phyloP scores from a whole-genome alignment of 2,329 filamentous ascomycete species.

The Talaromyces islandicus region DNA sequence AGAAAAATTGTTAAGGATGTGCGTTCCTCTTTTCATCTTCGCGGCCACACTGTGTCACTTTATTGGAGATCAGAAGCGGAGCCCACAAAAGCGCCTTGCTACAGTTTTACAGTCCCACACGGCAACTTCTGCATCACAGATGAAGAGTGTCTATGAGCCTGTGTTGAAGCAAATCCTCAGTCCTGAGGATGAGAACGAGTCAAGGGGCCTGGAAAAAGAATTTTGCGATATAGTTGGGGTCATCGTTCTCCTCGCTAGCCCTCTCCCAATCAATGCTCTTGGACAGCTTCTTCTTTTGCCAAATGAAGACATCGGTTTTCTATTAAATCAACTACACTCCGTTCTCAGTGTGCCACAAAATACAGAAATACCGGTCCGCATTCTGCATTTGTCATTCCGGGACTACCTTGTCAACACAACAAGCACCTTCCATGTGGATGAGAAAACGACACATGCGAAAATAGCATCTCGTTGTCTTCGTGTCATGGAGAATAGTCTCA shows the following conservation, averaged over 20 bases:
- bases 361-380: slow-evolving; percentile 9
- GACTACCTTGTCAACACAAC: slow-evolving; percentile 23
- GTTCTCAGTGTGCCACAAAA: slow-evolving; percentile 14
- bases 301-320: slow-evolving; percentile 6
- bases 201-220: slow-evolving; percentile 11
- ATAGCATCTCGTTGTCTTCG: slow-evolving; percentile 22
- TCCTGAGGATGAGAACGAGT: slow-evolving; percentile 11
- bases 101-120: slow-evolving; percentile 13
- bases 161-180: slow-evolving; percentile 19
- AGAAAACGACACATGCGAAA: slow-evolving; percentile 21
- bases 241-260: slow-evolving; percentile 16
- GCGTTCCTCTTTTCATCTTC: slow-evolving; percentile 17
- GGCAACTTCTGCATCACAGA: slow-evolving; percentile 10
- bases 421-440: slow-evolving; percentile 23
- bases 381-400: slow-evolving; percentile 26
- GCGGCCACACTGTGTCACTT: slow-evolving; percentile 18
- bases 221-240: slow-evolving; percentile 18
- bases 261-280: slow-evolving; percentile 16
- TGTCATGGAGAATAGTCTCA: slow-evolving; percentile 11
- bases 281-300: slow-evolving; percentile 10
- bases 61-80: slow-evolving; percentile 13
- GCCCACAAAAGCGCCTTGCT: slow-evolving; percentile 12
- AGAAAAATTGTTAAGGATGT: slow-evolving; percentile 19
- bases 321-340: slow-evolving; percentile 12
- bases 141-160: slow-evolving; percentile 22